A percentile compares a stretch with the other conserved stretches of the same genome.
Evolutionary conservation across 1,284 basidiomycete species (phyloP).

Genomic region (Coriolopsis trogii): DNA sequence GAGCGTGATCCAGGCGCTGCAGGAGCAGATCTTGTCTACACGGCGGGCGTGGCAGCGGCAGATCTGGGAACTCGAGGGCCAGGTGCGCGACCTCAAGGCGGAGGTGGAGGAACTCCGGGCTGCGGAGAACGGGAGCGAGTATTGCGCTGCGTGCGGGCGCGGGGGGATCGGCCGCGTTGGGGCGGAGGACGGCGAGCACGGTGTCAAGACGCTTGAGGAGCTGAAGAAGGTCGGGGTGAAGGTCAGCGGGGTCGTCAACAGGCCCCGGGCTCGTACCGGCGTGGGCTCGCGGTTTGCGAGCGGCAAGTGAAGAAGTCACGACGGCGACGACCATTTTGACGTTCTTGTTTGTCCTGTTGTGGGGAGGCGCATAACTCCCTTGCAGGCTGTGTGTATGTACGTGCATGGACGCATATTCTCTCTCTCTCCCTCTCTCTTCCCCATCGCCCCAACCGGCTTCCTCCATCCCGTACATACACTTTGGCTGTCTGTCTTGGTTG

Average conservation of each 20-base stretch:
- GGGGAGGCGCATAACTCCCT: background rate
- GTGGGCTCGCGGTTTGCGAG: conserved; percentile 61
- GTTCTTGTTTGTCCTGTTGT: background rate
- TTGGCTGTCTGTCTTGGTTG: background rate
- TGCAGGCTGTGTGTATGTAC: conserved; percentile 2
- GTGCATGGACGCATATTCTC: background rate
- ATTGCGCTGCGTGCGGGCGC: conserved; percentile 66
- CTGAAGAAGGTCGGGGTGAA: conserved; percentile 31
- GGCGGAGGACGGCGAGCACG: conserved; percentile 4
- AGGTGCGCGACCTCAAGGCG: conserved; percentile 68
- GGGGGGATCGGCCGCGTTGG: conserved; percentile 31
- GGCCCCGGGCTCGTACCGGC: conserved; percentile 71
- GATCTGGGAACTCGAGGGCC: conserved; percentile 74
- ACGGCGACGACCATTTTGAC: background rate
- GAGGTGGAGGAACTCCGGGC: conserved; percentile 62
- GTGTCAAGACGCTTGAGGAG: conserved; percentile 23
- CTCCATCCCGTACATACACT: background rate
- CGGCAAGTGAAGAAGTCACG: conserved; percentile 38
- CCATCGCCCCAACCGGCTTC: background rate
- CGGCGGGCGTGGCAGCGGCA: conserved; percentile 71
- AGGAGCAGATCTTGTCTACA: conserved; percentile 61
- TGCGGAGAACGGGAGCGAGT: conserved; percentile 40
- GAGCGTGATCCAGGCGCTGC: conserved; percentile 53
- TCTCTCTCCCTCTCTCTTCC: background rate
- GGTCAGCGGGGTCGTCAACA: conserved; percentile 52